Evolutionary conservation across 345 rosid species (phyloP), one percentile per base, ranked within the genome.

Genomic region (Pugionium cornutum): DNA sequence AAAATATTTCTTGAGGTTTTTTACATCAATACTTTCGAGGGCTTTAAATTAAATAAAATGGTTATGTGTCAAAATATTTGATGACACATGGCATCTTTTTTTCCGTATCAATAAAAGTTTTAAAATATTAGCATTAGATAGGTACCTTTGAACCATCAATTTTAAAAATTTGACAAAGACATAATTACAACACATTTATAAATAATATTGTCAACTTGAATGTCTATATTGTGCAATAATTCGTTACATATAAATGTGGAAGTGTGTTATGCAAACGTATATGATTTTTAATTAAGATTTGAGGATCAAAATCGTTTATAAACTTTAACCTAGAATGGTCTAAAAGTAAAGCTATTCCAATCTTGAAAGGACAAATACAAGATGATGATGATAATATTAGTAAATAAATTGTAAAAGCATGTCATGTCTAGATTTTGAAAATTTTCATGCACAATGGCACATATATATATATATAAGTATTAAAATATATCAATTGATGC

Each of bases 401-500:
- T 61, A 61, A 61, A 44, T 5, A 69, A 52, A 28, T 9, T 11
- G 30, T 0, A 6, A 68, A 70, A 62, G 69, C 75, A 62, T 70
- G 43, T 45, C 68, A 62, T 70, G 68, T 56, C 64, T 70, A 63
- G 69, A 70, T 70, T 70, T 47, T 63, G 64, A 63, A 70, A 70
- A 27, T 70, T 70, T 63, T 34, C 52, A 71, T 71, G 75, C 42
- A 56, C 52, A 62, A 47, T 47, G 44, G 8, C 62, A 69, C 9
- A 53, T 4, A 35, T 44, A 35, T 46, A 69, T 4, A 53, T 6
- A 36, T 53, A 36, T 47, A 55, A 44, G 56, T 53, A 45, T 37
- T 62, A 63, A 31, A 8, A 37, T 61, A 37, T 30, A 29, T 10
- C 31, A 18, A 30, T 46, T 46, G 51, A 48, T 47, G 42, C 36